Base-by-base conservation (phyloP, 805 yeast species). In the Wickerhamomyces xylosicus region DNA sequence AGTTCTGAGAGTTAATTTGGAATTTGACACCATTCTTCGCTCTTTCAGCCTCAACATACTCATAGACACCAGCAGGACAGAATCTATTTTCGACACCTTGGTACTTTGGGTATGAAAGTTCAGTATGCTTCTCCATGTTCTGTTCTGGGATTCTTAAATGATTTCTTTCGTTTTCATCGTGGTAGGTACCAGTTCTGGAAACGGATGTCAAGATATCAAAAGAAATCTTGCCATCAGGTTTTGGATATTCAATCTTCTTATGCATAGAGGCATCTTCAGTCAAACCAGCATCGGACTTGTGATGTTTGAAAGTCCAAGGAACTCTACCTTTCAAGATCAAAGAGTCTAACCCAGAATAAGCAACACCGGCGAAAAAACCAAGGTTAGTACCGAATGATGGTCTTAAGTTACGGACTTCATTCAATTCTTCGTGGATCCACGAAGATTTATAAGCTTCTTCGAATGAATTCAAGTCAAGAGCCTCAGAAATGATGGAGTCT, bases 11-110 rank as follows among this genome's bases (percentile, higher is more conserved):
- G 63, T 92, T 92, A 62, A 92, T 90, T 59, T 85, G 92, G 63
- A 92, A 90, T 54, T 77, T 74, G 15, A 86, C 92, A 5, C 92
- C 92, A 13, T 58, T 54, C 16, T 59, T 58, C 25, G 69, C 64
- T 8, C 54, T 53, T 38, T 73, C 81, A 56, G 84, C 92, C 45
- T 80, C 79, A 18, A 71, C 59, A 53, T 85, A 92, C 63, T 92
- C 98, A 60, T 92, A 92, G 11, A 92, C 98, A 19, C 98, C 98
- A 18, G 98, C 98, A 3, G 98, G 98, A 55, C 98, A 92, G 67
- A 92, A 92, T 45, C 94, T 68, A 54, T 77, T 79, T 60, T 92
- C 98, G 17, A 92, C 69, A 17, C 98, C 98, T 58, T 84, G 67
- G 64, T 66, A 92, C 47, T 70, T 76, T 11, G 90, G 87, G 62